Base-by-base conservation (phyloP, 441 rosid genomes). In the Daphne laureola region DNA sequence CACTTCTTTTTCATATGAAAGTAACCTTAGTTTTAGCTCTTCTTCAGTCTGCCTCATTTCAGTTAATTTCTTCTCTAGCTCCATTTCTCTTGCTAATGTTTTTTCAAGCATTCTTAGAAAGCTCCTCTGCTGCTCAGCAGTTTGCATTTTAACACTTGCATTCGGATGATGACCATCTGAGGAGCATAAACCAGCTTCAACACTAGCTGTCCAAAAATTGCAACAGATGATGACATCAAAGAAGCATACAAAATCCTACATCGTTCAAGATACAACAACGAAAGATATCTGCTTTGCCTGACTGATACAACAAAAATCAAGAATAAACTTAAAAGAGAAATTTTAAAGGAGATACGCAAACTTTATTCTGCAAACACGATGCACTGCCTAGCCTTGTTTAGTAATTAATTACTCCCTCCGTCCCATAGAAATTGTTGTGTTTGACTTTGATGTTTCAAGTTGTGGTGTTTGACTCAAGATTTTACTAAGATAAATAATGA, bases 81-180 rank as follows among this genome's bases (percentile, higher is more conserved):
- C 96, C 73, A 93, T 71, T 74, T 93, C 99, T 67, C 83, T 84
- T 6, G 95, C 96, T 80, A 93, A 72, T 58, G 97, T 85, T 66
- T 82, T 83, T 76, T 87, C 99, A 43, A 93, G 80, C 93, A 90
- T 83, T 75, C 89, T 85, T 72, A 93, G 71, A 68, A 81, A 65
- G 42, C 82, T 75, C 52, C 84, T 82, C 57, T 84, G 90, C 61
- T 93, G 93, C 58, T 80, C 86, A 57, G 82, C 80, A 17, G 95
- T 86, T 66, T 83, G 86, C 86, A 80, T 78, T 58, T 71, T 80
- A 57, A 79, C 75, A 74, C 70, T 78, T 51, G 76, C 60, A 57
- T 70, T 73, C 26, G 62, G 57, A 52, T 69, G 78, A 16, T 69
- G 75, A 44, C 75, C 82, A 53, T 69, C 67, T 55, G 55, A 64